These are phyloP conservation scores for Puya raimondii DNA, from an alignment of 176 grass and related monocot species.

Conservation along the genomic window DNA sequence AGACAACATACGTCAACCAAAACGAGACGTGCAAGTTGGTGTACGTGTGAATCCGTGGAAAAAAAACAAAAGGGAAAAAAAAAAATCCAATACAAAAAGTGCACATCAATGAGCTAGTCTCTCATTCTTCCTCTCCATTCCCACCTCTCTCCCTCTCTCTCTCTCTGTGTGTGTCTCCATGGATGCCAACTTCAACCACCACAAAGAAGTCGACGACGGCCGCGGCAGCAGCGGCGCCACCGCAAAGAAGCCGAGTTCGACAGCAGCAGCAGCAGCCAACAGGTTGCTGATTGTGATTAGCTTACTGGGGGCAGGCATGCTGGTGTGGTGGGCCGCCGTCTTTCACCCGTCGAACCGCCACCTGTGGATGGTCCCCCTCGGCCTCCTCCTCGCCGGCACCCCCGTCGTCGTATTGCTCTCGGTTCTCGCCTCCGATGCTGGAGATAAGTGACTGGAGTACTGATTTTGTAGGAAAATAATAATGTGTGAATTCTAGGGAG, in stretches of 20 bases:
- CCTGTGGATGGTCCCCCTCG: slow-evolving; percentile 80
- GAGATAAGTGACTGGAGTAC: no score
- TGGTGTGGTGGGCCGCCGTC: slow-evolving; percentile 52
- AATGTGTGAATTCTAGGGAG: no score
- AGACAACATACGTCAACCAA: no score
- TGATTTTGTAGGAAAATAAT: no score
- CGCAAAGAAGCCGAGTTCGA: background rate
- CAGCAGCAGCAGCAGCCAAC: background rate
- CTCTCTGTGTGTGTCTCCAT: background rate
- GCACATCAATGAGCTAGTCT: no score
- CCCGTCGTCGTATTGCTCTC: slow-evolving; percentile 46
- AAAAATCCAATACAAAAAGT: no score
- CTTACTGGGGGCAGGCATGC: slow-evolving; percentile 29
- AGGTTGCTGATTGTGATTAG: slow-evolving; percentile 11
- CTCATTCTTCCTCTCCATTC: background rate
- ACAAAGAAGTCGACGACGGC: background rate
- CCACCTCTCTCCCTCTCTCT: background rate
- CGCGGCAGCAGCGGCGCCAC: background rate
- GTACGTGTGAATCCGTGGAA: no score
- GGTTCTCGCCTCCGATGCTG: slow-evolving; percentile 20
- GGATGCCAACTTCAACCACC: background rate
- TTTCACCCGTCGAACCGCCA: slow-evolving; percentile 57
- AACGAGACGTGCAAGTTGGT: no score
- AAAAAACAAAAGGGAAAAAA: no score
- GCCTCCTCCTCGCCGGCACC: slow-evolving; percentile 61